These are phyloP conservation scores for Gyromitra esculenta DNA, from an alignment of 2,329 filamentous ascomycete species.

Conservation along the genomic window DNA sequence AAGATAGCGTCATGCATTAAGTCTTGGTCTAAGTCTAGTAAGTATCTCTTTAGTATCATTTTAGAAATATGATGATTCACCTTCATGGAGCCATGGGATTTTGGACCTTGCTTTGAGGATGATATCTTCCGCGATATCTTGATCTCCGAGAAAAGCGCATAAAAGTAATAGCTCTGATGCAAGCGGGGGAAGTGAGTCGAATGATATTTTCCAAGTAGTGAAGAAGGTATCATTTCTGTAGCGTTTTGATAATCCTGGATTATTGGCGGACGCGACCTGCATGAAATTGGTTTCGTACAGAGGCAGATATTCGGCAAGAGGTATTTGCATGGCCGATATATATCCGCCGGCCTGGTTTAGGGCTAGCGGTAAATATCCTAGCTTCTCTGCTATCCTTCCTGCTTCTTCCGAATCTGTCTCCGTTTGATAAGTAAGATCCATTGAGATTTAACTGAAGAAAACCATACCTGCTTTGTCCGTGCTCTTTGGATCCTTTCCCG, in stretches of 20 bases:
- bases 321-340: constrained; percentile 33
- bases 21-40: constrained; percentile 20
- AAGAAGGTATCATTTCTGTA: constrained; percentile 52
- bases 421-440: not conserved
- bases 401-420: constrained; percentile 26
- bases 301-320: constrained; percentile 42
- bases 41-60: not conserved
- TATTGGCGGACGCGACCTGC: constrained; percentile 35
- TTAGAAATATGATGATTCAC: not conserved
- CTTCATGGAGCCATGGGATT: constrained; percentile 19
- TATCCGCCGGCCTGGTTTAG: constrained; percentile 52
- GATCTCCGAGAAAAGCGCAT: constrained; percentile 53
- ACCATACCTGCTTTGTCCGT: constrained; percentile 26
- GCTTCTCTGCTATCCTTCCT: constrained; percentile 36
- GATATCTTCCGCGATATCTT: constrained; percentile 53
- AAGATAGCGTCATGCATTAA: constrained; percentile 40
- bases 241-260: constrained; percentile 36
- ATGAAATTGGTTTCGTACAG: constrained; percentile 44
- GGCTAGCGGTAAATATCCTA: constrained; percentile 50
- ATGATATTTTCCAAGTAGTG: constrained; percentile 53
- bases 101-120: constrained; percentile 24
- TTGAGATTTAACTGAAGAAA: not conserved
- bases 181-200: constrained; percentile 39
- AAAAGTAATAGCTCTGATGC: constrained; percentile 52
- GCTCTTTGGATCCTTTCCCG: constrained; percentile 33